Percentiles rank a stretch among this genome's conserved stretches.
Conservation (phyloP, 2,329 filamentous ascomycete genomes). For the Talaromyces islandicus region DNA sequence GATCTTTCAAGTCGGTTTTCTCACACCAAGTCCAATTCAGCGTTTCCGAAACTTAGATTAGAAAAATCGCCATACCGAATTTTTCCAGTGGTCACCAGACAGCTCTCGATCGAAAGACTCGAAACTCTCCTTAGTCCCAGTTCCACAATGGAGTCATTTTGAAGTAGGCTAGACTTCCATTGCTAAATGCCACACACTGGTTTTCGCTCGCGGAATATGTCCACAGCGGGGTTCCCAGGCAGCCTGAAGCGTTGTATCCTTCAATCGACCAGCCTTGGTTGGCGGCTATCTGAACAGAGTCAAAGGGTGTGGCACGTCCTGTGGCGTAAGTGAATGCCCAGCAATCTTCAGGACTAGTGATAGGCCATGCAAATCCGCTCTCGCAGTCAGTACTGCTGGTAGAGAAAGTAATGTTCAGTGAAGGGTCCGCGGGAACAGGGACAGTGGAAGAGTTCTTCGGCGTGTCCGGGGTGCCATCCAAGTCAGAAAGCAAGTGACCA, state of each 20-base stretch:
- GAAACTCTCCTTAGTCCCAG: neutral
- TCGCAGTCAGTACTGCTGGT: neutral
- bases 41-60: neutral
- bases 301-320: neutral
- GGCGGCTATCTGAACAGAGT: neutral
- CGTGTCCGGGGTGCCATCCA: slow-evolving; percentile 6
- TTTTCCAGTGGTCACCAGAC: neutral
- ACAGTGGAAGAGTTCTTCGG: slow-evolving; percentile 2
- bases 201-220: neutral
- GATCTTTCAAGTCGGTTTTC: neutral
- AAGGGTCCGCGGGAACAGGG: slow-evolving; percentile 5
- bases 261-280: slow-evolving; percentile 11
- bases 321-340: neutral
- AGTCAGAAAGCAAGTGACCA: slow-evolving; percentile 13
- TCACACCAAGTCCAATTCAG: neutral
- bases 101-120: neutral
- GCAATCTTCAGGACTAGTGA: slow-evolving; percentile 1
- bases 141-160: slow-evolving; percentile 3
- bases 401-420: neutral
- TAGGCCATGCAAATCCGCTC: neutral
- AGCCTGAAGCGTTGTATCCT: slow-evolving; percentile 4
- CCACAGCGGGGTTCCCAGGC: neutral
- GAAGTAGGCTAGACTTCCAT: neutral
- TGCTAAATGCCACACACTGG: neutral
- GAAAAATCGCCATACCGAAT: neutral